Conservation (phyloP, 352 stramenopile genomes). For the Thalassiosira sp. region DNA sequence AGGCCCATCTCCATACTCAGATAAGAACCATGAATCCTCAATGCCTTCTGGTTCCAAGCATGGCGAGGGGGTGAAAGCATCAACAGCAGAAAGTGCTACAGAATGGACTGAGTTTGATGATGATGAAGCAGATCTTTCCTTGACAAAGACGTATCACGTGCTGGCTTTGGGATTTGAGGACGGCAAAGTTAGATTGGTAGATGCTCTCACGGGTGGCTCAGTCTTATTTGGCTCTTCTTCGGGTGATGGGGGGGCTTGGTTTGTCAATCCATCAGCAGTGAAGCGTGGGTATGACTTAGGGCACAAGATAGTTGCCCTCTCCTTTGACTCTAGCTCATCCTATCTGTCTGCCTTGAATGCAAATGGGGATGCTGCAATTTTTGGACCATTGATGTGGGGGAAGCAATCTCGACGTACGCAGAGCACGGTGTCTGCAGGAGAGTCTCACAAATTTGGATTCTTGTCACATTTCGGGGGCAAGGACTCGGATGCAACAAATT, state of each 20-base stretch:
- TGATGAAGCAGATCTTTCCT: constrained; percentile 17
- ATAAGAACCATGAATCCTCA: constrained; percentile 14
- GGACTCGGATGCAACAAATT: neutral
- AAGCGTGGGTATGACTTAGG: constrained; percentile 3
- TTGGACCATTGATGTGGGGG: constrained; percentile 60
- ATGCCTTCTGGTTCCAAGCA: constrained; percentile 20
- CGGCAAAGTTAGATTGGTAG: constrained; percentile 47
- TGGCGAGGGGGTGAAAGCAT: constrained; percentile 13
- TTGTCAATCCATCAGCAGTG: constrained; percentile 30
- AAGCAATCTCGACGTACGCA: constrained; percentile 14
- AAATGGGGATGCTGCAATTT: constrained; percentile 63
- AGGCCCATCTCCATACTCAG: constrained; percentile 14
- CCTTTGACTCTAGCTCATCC: constrained; percentile 66
- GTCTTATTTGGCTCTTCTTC: constrained; percentile 36
- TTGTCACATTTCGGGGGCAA: constrained; percentile 15
- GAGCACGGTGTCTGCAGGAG: neutral
- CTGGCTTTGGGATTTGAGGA: constrained; percentile 54
- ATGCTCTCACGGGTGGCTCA: constrained; percentile 32
- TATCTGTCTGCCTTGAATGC: constrained; percentile 65
- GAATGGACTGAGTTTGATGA: constrained; percentile 32
- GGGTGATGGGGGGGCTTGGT: constrained; percentile 34
- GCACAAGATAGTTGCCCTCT: constrained; percentile 62
- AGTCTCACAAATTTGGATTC: constrained; percentile 7
- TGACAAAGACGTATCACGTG: constrained; percentile 32
- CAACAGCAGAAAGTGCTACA: constrained; percentile 4